phyloP scores from a whole-genome alignment of 1,284 basidiomycete species.

The Puccinia brachypodii region DNA sequence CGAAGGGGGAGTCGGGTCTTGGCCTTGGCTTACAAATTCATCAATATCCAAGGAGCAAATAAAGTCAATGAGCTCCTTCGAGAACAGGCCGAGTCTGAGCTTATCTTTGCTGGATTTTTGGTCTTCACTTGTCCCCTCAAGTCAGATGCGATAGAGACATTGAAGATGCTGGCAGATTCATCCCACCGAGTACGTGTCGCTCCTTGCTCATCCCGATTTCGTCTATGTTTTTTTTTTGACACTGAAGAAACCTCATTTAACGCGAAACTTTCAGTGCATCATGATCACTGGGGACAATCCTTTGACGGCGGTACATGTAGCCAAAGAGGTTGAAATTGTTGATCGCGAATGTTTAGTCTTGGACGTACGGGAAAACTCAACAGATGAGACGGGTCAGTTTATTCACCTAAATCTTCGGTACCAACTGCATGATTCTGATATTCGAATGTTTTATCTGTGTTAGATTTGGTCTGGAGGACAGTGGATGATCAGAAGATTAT shows the following conservation, averaged over 20 bases:
- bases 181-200: conserved; percentile 76
- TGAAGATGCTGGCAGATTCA: conserved; percentile 89
- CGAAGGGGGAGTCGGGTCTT: conserved; percentile 85
- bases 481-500: conserved; percentile 85
- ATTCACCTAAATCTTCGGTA: conserved; percentile 61
- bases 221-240: neutral
- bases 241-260: neutral
- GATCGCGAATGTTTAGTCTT: conserved; percentile 88
- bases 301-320: conserved; percentile 88
- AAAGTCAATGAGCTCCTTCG: conserved; percentile 81
- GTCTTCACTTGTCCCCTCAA: conserved; percentile 97
- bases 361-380: conserved; percentile 78
- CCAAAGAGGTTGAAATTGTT: conserved; percentile 89
- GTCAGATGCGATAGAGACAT: conserved; percentile 78
- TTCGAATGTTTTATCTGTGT: neutral
- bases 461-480: conserved; percentile 60
- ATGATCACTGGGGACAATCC: conserved; percentile 99
- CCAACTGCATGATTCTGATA: conserved; percentile 63
- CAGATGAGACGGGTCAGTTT: conserved; percentile 66
- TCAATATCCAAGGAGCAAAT: conserved; percentile 61
- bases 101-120: conserved; percentile 84
- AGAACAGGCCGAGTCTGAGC: conserved; percentile 72
- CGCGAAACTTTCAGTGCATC: conserved; percentile 67
- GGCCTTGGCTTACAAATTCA: conserved; percentile 80
- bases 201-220: neutral